Evolutionary conservation across 1,139 yeast genomes (phyloP).

Genomic region (Pichia sp.): DNA sequence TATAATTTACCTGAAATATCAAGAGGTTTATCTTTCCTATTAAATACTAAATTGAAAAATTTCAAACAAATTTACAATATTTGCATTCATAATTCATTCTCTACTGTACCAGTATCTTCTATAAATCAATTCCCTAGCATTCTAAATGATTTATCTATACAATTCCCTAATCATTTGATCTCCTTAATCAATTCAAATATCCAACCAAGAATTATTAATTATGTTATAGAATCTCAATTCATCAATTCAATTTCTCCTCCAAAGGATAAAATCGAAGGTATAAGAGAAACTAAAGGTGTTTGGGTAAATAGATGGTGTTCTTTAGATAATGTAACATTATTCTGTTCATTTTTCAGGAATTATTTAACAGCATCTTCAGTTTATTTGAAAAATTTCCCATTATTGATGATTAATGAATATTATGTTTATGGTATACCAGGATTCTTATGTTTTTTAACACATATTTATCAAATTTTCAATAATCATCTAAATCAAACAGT

Average conservation of each 20-base stretch:
- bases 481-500: constrained; percentile 16
- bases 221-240: constrained; percentile 23
- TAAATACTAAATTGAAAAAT: constrained; percentile 43
- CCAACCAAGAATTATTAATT: constrained; percentile 20
- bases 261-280: constrained; percentile 46
- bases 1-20: constrained; percentile 57
- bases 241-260: constrained; percentile 38
- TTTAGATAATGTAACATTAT: constrained; percentile 42
- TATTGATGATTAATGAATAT: constrained; percentile 13
- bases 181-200: constrained; percentile 33
- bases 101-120: constrained; percentile 1
- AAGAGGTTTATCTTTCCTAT: constrained; percentile 50
- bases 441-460: constrained; percentile 29
- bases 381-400: constrained; percentile 16
- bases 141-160: constrained; percentile 14
- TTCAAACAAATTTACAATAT: constrained; percentile 27
- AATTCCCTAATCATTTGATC: constrained; percentile 36
- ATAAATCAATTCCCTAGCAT: constrained; percentile 8
- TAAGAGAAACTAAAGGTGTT: constrained; percentile 52
- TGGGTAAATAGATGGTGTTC: constrained; percentile 67
- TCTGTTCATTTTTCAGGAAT: constrained; percentile 70
- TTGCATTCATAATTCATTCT: constrained; percentile 12
- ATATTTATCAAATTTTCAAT: constrained; percentile 31
- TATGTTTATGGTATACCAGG: constrained; percentile 30
- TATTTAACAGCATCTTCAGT: constrained; percentile 31